Evolutionary conservation across 2,329 filamentous ascomycete species (phyloP), one percentile per base, ranked within the genome.

Genomic region (Penicillium vulpinum): DNA sequence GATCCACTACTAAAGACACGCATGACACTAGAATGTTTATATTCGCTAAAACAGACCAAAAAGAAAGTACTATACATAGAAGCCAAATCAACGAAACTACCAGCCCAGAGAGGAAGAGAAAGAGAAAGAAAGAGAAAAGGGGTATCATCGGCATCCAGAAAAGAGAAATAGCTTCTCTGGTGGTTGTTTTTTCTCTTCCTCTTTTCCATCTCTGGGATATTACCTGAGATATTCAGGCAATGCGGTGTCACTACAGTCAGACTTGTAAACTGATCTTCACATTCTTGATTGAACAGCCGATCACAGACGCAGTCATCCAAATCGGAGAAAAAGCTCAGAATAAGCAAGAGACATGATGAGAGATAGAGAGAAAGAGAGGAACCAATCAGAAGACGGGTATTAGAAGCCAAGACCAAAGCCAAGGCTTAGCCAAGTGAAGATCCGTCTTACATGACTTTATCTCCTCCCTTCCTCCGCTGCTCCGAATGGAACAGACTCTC

Each of bases 401-500:
- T 9, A 31, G 10, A 31, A 47, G 41, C 33, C 33, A 39, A 39
- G 40, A 43, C 44, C 4, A 40, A 48, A 26, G 46, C 24, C 33
- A 44, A 47, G 49, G 29, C 15, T 26, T 21, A 15, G 52, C 31
- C 21, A 44, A 53, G 54, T 21, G 13, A 46, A n/a, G 26, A 21
- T 21, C 9, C 22, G 28, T 41, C 55, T 59, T 52, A 64, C 60
- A 61, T 61, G 36, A 61, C 59, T 35, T 65, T 50, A 28, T 62
- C 59, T 50, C 60, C 67, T 58, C 41, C 57, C 35, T 54, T 52
- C 35, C 55, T 52, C 51, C 57, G 64, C 58, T 65, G 63, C 62
- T 76, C 79, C 38, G 78, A 78, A 68, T 89, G 87, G 67, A 93
- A 82, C 80, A 92, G 83, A 71, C 85, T 86, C 77, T 91, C 90